A percentile compares a stretch with the other conserved stretches of the same genome.
Conservation (phyloP, 495 filamentous ascomycete genomes). For the Stereocaulon alpinum region DNA sequence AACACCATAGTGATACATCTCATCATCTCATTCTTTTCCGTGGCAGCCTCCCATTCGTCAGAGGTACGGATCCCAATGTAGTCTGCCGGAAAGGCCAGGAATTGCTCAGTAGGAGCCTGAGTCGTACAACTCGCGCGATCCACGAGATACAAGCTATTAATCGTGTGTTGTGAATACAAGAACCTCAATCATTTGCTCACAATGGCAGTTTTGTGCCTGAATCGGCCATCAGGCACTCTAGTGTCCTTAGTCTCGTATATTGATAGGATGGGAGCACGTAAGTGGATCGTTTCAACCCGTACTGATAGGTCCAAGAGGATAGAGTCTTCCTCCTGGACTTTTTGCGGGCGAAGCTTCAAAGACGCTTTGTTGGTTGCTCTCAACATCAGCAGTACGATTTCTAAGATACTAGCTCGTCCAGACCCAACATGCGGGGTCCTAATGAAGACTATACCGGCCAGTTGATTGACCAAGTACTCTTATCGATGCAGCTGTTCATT, state of each 20-base stretch:
- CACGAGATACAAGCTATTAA: conserved; percentile 10
- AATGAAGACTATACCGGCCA: conserved; percentile 52
- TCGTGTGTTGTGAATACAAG: not conserved
- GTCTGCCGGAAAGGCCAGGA: conserved; percentile 18
- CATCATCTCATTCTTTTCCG: not conserved
- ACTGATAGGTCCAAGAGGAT: conserved; percentile 19
- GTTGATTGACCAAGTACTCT: conserved; percentile 39
- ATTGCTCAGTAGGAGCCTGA: conserved; percentile 18
- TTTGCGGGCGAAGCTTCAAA: conserved; percentile 11
- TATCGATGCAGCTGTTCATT: conserved; percentile 19
- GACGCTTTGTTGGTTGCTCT: conserved; percentile 15
- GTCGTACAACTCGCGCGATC: conserved; percentile 19
- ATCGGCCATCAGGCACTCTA: conserved; percentile 16
- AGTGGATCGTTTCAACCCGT: conserved; percentile 18
- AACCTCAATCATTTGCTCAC: conserved; percentile 1
- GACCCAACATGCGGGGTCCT: conserved; percentile 54
- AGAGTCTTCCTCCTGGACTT: not conserved
- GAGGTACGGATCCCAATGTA: conserved; percentile 19
- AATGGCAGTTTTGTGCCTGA: conserved; percentile 11
- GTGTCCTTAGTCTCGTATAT: conserved; percentile 14
- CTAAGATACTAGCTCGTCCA: conserved; percentile 11
- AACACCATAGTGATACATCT: not conserved
- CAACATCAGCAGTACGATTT: conserved; percentile 12
- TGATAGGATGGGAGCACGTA: conserved; percentile 21
- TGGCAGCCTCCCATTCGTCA: conserved; percentile 14